Base-by-base conservation (phyloP, 2,329 filamentous ascomycete genomes). In the Fusarium sp. region DNA sequence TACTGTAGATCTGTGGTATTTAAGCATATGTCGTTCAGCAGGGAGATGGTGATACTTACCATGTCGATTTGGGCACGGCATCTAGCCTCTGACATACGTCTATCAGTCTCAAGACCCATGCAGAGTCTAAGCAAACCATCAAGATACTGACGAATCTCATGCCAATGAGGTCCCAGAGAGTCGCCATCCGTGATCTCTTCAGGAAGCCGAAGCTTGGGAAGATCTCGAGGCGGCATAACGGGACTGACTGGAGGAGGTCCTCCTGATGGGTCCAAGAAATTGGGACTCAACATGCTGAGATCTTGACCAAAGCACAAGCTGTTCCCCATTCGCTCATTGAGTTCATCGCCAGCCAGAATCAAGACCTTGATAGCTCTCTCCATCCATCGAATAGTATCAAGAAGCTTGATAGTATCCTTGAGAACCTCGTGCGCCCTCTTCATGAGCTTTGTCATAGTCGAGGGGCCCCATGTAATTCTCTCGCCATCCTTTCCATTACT, bases 1-100 rank as follows among this genome's bases (percentile, higher is more conserved):
- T 84, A 67, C 80, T 82, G 76, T 84, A 84, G 62, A 84, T 84
- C 80, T 82, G 48, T 2, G 18, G 4, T 3, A 6, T 22, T 24
- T 72, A 11, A 75, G 71, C 22, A 27, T 46, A 15, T 22, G n/a
- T 18, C 34, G 12, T 24, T 25, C 20, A 2, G 16, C 12, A 10
- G 11, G 18, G 24, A 8, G 7, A 8, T 16, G 8, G 7, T 12
- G 30, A 4, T 32, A 74, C 80, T 77, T 62, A 82, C 81, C 67
- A 84, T 84, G 34, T 84, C 82, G 48, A 83, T 83, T 66, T 84
- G 81, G 2, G 83, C 82, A 27, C 82, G 81, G 64, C 83, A 84
- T 12, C 83, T 75, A 20, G 83, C 78, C 69, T 84, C 83, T 2
- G 82, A 81, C 80, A 84, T 84, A 9, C 81, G 79, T 11, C 83